Conservation (phyloP, 768 basidiomycete species). For the Leccinellum luteum region DNA sequence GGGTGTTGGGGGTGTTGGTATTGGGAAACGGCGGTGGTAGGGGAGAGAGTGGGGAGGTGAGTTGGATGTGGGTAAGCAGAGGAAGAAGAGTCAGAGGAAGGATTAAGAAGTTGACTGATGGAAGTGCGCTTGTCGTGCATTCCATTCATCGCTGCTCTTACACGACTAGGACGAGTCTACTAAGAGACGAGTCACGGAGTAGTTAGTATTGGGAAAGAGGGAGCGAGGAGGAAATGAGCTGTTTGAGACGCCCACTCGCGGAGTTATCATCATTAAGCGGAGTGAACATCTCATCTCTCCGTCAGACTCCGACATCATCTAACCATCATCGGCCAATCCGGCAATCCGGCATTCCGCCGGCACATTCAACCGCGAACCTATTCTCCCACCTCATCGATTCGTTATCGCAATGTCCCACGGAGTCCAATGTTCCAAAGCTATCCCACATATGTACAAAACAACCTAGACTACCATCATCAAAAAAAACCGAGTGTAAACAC, state of each 20-base stretch:
- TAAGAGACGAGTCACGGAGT: slow-evolving; percentile 6
- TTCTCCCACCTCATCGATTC: background rate
- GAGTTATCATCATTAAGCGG: slow-evolving; percentile 28
- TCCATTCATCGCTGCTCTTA: slow-evolving; percentile 36
- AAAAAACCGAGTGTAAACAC: no score
- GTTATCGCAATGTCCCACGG: background rate
- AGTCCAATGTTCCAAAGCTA: slow-evolving; percentile 10
- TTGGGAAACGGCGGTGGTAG: slow-evolving; percentile 23
- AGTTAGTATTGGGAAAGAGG: background rate
- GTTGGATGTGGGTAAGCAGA: slow-evolving; percentile 32
- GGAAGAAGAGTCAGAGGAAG: slow-evolving; percentile 40
- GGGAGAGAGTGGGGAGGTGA: slow-evolving; percentile 27
- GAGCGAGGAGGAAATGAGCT: slow-evolving; percentile 30
- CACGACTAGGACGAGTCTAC: slow-evolving; percentile 12
- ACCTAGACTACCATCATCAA: background rate
- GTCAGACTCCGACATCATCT: slow-evolving; percentile 29
- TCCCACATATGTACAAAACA: slow-evolving; percentile 17
- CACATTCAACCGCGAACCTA: slow-evolving; percentile 31
- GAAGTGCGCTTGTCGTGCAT: slow-evolving; percentile 51
- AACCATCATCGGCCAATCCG: slow-evolving; percentile 17
- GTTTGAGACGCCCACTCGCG: slow-evolving; percentile 33
- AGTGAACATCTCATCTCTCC: slow-evolving; percentile 15
- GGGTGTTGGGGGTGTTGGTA: slow-evolving; percentile 31
- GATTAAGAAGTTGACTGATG: slow-evolving; percentile 50
- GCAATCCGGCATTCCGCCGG: slow-evolving; percentile 25